Base-by-base conservation (phyloP, 23 red algal genomes). In the Gracilaria caudata region DNA sequence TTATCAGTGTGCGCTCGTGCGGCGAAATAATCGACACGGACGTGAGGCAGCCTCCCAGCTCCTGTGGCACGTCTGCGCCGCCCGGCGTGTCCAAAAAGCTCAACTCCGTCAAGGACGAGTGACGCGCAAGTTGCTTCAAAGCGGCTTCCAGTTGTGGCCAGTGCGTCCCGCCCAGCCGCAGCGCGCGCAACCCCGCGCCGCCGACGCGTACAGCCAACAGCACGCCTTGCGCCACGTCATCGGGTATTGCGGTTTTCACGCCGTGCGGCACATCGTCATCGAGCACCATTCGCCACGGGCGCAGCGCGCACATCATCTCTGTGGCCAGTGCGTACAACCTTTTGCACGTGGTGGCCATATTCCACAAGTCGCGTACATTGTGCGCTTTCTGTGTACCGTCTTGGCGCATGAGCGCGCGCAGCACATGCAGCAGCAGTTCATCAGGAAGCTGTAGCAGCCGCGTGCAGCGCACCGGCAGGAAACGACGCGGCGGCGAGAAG, bases 401-500 rank as follows among this genome's bases (percentile, higher is more conserved):
- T 34, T 44, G 4, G 68, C 7, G 1, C 2, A 7, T 25, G 37
- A 73, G 68, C 39, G 35, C 68, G 39, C n/a, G 68, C 19, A 73
- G 68, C 68, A 73, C 68, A 7, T 35, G 68, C 68, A 73, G 16
- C 35, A 73, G n/a, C n/a, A 73, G 12, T 4, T 73, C 68, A 16
- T 73, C 68, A 25, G 68, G 68, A 1, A 73, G 68, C 17, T 73
- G 68, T 2, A 43, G 68, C n/a, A 73, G 12, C 35, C 43, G 19
- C 20, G 36, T 25, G 35, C 16, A 3, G 34, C 68, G 68, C 4
- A 73, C 39, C 14, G 68, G 68, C 11, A 73, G 9, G 68, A 73
- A 73, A 21, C 68, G 68, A 44, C 68, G 68, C 39, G 68, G 68
- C 16, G 68, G 36, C 17, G 68, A 73, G 37, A 40, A 73, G 39